phyloP scores from a whole-genome alignment of 2,329 filamentous ascomycete species.

The Talaromyces sp. region DNA sequence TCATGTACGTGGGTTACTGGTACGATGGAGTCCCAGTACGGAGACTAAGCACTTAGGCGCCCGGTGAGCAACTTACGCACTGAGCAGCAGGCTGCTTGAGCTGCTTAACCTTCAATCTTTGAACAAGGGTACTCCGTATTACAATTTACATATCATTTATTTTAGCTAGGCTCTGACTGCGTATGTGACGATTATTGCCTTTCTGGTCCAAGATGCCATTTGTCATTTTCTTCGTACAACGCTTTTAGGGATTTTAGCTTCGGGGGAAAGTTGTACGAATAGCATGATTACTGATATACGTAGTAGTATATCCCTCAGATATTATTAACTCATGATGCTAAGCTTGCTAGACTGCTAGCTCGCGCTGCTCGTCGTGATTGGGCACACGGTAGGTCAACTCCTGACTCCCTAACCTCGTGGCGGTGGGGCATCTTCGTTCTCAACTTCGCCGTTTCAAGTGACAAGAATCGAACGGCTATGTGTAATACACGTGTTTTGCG shows the following conservation, averaged over 20 bases:
- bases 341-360: neutral
- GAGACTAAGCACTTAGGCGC: neutral
- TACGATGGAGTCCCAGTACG: too few species aligned
- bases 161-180: too few species aligned
- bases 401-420: neutral
- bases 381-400: neutral
- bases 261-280: neutral
- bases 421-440: neutral
- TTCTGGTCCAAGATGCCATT: neutral
- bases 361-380: neutral
- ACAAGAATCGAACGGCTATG: too few species aligned
- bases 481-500: neutral
- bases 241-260: neutral
- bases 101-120: too few species aligned
- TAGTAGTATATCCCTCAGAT: neutral
- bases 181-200: neutral
- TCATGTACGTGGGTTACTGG: too few species aligned
- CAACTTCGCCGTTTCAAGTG: neutral
- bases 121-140: too few species aligned
- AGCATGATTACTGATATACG: neutral
- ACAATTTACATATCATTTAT: too few species aligned
- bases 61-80: neutral
- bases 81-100: neutral
- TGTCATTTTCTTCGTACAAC: neutral
- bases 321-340: neutral